Percentiles rank a stretch among this genome's conserved stretches.
Conservation (phyloP, 495 filamentous ascomycete species). For the Halenospora varia region DNA sequence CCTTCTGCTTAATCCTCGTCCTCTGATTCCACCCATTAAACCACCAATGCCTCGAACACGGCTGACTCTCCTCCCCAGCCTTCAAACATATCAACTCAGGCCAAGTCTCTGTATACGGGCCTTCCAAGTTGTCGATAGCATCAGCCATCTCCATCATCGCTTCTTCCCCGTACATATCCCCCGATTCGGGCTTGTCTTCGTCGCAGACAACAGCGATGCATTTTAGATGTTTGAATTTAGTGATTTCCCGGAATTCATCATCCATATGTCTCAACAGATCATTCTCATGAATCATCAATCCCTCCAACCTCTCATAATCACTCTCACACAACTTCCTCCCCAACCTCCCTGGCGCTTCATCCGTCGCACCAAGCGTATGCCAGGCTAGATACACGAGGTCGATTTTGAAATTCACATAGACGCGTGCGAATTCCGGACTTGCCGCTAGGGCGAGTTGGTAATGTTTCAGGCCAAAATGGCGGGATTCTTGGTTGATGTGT, state of each 20-base stretch:
- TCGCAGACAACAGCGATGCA: constrained; percentile 1
- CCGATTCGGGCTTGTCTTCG: not conserved
- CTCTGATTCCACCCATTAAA: not conserved
- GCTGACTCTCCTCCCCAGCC: not conserved
- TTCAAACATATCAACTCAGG: constrained; percentile 1
- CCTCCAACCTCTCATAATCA: not conserved
- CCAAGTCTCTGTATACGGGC: not conserved
- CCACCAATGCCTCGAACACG: not conserved
- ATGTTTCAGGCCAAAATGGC: not conserved
- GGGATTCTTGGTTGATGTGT: not conserved
- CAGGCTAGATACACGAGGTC: not conserved
- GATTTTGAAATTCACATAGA: too few relatives aligned
- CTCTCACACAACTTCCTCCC: not conserved
- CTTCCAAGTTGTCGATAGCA: not conserved
- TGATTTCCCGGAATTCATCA: not conserved
- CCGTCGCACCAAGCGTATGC: not conserved
- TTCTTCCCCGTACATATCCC: not conserved
- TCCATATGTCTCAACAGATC: not conserved
- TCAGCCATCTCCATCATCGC: not conserved
- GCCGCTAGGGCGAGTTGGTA: not conserved
- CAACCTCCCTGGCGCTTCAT: not conserved
- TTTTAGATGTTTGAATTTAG: not conserved
- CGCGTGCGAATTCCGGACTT: not conserved
- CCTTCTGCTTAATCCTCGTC: not conserved
- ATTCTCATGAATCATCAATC: constrained; percentile 4